Base-by-base conservation (phyloP, 208 protist genomes). In the Leishmania aethiopica region DNA sequence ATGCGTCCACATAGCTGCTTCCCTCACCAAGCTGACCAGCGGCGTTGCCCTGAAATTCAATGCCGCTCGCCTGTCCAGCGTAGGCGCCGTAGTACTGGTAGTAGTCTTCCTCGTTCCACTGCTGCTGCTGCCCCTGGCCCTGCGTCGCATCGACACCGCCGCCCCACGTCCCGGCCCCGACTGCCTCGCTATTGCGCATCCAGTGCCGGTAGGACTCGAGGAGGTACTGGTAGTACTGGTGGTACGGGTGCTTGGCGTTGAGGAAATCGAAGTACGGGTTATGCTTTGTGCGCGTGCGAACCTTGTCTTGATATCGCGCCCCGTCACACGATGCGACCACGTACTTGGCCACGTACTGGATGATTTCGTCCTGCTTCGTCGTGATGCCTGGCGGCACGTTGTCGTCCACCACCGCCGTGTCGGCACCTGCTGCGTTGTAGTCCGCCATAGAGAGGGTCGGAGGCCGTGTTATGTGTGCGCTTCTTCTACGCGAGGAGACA, bases 241-340 rank as follows among this genome's bases (percentile, higher is more conserved):
- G 82, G 47, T 94, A 95, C 25, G 88, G 84, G 77, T 95, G 91
- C 19, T 87, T 67, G 3, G 85, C 76, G 37, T 93, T 79, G 57
- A 97, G 67, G 79, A 97, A 97, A 78, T 78, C 86, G 79, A 97
- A 97, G 81, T 95, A 92, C 19, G 86, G 80, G 75, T 97, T 97
- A 84, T 91, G 88, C 74, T 86, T 81, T 35, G 94, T 97, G 62
- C 85, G 85, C 10, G 84, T 83, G 59, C 87, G 83, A 3, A 97
- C 83, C 69, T 93, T 89, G 51, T 94, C 82, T 55, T 97, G 92
- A 72, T 93, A 95, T 8, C 89, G 87, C 11, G 92, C 90, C 8
- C 87, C 84, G 80, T 97, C 87, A 69, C 92, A 94, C 37, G 86
- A 92, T 47, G 83, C 85, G 4, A 93, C 92, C n/a, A 97, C 92